Percentiles rank a stretch among this genome's conserved stretches.
These are phyloP conservation scores for Monosporascus sp. DNA, from an alignment of 2,329 filamentous ascomycete genomes.

Conservation along the genomic window DNA sequence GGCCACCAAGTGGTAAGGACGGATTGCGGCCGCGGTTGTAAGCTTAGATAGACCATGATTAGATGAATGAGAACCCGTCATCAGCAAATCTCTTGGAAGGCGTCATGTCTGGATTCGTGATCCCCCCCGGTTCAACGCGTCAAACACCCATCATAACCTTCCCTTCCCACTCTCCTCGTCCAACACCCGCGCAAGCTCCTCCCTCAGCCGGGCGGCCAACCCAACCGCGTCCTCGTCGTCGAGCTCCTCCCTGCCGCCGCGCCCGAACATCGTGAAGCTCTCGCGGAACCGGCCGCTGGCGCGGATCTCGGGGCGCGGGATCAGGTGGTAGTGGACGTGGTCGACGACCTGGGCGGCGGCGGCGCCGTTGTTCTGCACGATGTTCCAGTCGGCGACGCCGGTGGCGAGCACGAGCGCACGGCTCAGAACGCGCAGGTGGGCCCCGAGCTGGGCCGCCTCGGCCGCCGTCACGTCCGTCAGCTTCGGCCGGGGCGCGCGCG, in stretches of 20 bases:
- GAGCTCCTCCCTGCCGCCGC: constrained; percentile 65
- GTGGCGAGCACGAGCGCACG: constrained; percentile 64
- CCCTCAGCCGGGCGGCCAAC: constrained; percentile 52
- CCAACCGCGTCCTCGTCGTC: constrained; percentile 67
- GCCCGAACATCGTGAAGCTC: constrained; percentile 80
- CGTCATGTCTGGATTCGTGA: too few species aligned
- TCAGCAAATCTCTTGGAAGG: neutral
- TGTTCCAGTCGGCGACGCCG: constrained; percentile 82
- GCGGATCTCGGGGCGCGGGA: constrained; percentile 70
- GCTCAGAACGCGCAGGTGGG: constrained; percentile 66
- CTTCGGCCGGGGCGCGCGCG: constrained; percentile 71
- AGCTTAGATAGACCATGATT: constrained; percentile 10
- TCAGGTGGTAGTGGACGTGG: constrained; percentile 92
- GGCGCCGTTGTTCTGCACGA: constrained; percentile 92
- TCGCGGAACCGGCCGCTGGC: constrained; percentile 48
- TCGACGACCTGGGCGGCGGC: constrained; percentile 88
- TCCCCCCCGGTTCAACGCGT: too few species aligned
- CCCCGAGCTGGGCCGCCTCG: constrained; percentile 64
- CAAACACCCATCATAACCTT: constrained; percentile 23
- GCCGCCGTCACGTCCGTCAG: constrained; percentile 61
- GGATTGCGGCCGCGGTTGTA: neutral
- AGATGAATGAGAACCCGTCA: neutral
- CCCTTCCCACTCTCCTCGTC: constrained; percentile 31
- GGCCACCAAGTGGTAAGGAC: neutral
- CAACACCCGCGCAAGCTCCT: constrained; percentile 43